Evolutionary conservation across 805 yeast genomes (phyloP), one percentile per base, ranked within the genome.

Genomic region (Wickerhamomyces canadensis): DNA sequence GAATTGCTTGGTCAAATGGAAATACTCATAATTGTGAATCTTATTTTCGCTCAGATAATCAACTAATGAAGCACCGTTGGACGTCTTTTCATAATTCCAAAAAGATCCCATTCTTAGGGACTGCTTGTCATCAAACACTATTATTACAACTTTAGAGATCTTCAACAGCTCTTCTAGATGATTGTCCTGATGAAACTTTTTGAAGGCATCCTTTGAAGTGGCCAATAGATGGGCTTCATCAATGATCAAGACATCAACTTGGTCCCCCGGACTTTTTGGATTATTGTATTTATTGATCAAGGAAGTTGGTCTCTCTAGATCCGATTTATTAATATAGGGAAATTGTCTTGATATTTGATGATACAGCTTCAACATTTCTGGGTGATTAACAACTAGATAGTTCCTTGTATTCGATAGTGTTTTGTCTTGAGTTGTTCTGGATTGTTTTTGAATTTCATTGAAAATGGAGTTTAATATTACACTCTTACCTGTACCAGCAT

Each of bases 401-500:
- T 68, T 68, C 13, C 47, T 45, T 1, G 68, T 63, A 2, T 54
- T 55, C 6, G 45, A 38, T 15, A 64, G 37, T 1, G 44, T 27
- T 26, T 52, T 45, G 25, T 52, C 52, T 13, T 38, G 38, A 2
- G 43, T 25, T 3, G 44, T 41, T 31, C 44, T 48, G 4, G 65
- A 43, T 4, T 48, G 24, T 27, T 45, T 55, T 42, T 68, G 74
- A 13, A 68, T 54, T 13, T 67, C 69, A 38, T 68, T 66, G 47
- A 69, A 67, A 19, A 69, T 33, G 6, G 70, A 49, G 37, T 69
- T 68, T 37, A 68, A 46, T 9, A 68, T 57, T 3, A 65, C 72
- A 13, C 68, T 61, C 43, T 68, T 69, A 11, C 74, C 74, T 0
- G 74, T 69, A 18, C 74, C 74, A 6, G 74, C 73, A 51, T 67